A percentile compares a stretch with the other conserved stretches of the same genome.
phyloP scores from a whole-genome alignment of 164 flowering plant genomes.

The Aristolochia fimbriata region DNA sequence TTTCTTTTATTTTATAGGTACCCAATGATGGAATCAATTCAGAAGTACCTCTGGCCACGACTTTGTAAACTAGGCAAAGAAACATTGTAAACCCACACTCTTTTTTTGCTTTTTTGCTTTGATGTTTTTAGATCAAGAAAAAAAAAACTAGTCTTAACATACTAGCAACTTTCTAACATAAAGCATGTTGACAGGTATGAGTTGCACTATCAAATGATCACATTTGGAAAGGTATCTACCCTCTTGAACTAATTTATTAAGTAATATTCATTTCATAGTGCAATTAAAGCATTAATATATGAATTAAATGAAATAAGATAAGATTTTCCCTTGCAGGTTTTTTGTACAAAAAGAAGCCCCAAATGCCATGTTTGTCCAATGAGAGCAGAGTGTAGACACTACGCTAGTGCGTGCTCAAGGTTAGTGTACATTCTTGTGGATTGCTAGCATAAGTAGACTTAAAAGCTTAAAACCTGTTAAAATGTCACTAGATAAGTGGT shows the following conservation, averaged over 20 bases:
- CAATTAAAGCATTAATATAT: too few species aligned
- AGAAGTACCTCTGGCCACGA: constrained; percentile 83
- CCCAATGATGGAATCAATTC: constrained; percentile 59
- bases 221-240: constrained; percentile 77
- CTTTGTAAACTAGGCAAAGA: constrained; percentile 50
- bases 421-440: constrained; percentile 6
- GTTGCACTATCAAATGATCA: constrained; percentile 85
- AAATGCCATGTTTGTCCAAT: constrained; percentile 84
- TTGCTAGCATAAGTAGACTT: too few species aligned
- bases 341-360: constrained; percentile 77
- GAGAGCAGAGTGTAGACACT: constrained; percentile 76
- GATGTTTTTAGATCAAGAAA: too few species aligned
- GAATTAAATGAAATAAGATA: too few species aligned
- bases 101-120: too few species aligned
- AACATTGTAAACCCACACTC: constrained; percentile 44
- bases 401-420: constrained; percentile 82
- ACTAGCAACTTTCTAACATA: too few species aligned
- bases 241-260: too few species aligned
- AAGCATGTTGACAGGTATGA: constrained; percentile 47
- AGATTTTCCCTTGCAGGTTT: constrained; percentile 40
- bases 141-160: too few species aligned
- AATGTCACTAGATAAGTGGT: too few species aligned
- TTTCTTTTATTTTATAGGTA: constrained; percentile 22
- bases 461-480: too few species aligned
- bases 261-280: too few species aligned